Percentiles rank a stretch among this genome's conserved stretches.
Conservation (phyloP, 1,139 yeast genomes). For the Magnusiomyces magnusii region DNA sequence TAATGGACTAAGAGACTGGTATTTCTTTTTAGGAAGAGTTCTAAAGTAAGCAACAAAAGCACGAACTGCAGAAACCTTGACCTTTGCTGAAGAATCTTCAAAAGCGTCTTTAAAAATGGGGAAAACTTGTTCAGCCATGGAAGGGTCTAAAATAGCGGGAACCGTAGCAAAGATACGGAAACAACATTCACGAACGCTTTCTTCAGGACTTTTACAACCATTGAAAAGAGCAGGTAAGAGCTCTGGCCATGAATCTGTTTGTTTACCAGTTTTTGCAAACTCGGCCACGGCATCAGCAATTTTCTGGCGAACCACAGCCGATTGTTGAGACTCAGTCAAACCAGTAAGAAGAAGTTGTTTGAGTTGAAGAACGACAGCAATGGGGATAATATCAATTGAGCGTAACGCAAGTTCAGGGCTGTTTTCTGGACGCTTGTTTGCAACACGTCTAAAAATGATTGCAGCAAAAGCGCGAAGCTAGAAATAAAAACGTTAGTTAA, state of each 20-base stretch:
- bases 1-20: constrained; percentile 70
- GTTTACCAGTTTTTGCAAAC: constrained; percentile 44
- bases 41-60: constrained; percentile 91
- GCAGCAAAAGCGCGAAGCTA: constrained; percentile 58
- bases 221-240: constrained; percentile 66
- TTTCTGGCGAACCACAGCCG: constrained; percentile 77
- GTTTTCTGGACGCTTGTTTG: constrained; percentile 66
- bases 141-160: constrained; percentile 63
- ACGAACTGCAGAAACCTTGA: constrained; percentile 83
- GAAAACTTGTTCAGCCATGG: constrained; percentile 41
- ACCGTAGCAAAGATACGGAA: constrained; percentile 82
- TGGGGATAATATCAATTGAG: constrained; percentile 63
- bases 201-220: constrained; percentile 54
- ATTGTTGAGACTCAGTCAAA: constrained; percentile 49
- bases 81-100: constrained; percentile 68
- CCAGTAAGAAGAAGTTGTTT: constrained; percentile 65
- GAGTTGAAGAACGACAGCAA: constrained; percentile 53
- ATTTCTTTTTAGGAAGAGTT: constrained; percentile 64
- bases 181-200: constrained; percentile 81
- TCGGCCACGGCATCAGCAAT: constrained; percentile 93
- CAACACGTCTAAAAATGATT: constrained; percentile 77
- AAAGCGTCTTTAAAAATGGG: constrained; percentile 76
- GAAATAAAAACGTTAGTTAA: constrained; percentile 5
- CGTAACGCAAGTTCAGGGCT: constrained; percentile 59
- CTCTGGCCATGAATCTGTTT: constrained; percentile 54